phyloP scores from a whole-genome alignment of 495 filamentous ascomycete genomes.

The Recurvomyces mirabilis region DNA sequence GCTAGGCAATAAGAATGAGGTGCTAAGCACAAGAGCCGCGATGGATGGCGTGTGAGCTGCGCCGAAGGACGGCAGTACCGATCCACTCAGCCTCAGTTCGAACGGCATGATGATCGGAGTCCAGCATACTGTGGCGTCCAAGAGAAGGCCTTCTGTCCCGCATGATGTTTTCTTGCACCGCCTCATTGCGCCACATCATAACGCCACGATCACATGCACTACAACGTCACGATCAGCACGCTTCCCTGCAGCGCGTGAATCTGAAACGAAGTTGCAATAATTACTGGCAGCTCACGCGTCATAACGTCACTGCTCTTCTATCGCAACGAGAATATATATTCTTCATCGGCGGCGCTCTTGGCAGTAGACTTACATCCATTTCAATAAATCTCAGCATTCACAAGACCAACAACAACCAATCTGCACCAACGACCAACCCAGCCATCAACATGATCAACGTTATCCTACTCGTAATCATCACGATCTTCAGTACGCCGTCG shows the following conservation, averaged over 20 bases:
- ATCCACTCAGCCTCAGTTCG: neutral
- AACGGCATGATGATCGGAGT: neutral
- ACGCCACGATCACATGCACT: neutral
- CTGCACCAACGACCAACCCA: neutral
- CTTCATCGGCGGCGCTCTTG: neutral
- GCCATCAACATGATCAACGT: slow-evolving; percentile 27
- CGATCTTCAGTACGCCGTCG: slow-evolving; percentile 42
- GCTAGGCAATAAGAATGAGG: slow-evolving; percentile 97
- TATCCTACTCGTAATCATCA: slow-evolving; percentile 44
- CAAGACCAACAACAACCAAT: neutral
- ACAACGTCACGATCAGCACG: neutral
- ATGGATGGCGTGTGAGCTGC: slow-evolving; percentile 70
- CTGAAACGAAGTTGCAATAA: too few relatives aligned
- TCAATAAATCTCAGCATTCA: neutral
- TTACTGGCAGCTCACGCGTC: too few relatives aligned
- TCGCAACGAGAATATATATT: neutral
- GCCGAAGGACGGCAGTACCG: neutral
- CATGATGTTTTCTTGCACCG: neutral
- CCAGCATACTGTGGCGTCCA: neutral
- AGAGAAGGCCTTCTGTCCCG: neutral
- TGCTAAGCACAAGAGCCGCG: slow-evolving; percentile 72
- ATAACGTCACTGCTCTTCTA: too few relatives aligned
- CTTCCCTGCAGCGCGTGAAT: neutral
- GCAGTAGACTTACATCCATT: too few relatives aligned
- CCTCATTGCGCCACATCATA: neutral